Conservation (phyloP, 257 asterid genomes). For the Cinchona pubescens region DNA sequence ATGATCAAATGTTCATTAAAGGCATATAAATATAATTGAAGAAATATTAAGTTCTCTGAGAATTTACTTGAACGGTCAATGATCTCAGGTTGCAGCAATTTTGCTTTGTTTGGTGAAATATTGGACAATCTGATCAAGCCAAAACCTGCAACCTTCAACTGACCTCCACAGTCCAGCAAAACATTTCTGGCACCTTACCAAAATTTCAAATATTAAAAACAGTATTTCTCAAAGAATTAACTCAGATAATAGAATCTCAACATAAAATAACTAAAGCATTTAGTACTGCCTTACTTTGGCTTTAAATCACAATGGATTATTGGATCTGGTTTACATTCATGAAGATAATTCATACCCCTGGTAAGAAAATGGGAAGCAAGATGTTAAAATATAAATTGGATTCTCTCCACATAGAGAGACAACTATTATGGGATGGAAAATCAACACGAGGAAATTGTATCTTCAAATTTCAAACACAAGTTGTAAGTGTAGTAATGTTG, state of each 20-base stretch:
- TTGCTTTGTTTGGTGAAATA: constrained; percentile 76
- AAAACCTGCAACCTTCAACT: constrained; percentile 90
- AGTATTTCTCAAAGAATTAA: constrained; percentile 17
- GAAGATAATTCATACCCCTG: constrained; percentile 99
- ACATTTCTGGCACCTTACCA: constrained; percentile 99
- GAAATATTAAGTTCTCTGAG: not conserved
- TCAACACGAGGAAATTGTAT: not conserved
- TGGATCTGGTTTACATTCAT: constrained; percentile 95
- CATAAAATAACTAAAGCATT: constrained; percentile 43
- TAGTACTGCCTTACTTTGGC: constrained; percentile 95
- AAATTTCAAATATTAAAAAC: constrained; percentile 61
- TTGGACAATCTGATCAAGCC: constrained; percentile 62
- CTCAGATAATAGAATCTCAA: constrained; percentile 4
- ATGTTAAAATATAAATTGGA: constrained; percentile 6
- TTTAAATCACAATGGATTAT: constrained; percentile 82
- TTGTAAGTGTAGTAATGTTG: constrained; percentile 6
- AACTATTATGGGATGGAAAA: not conserved
- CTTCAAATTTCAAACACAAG: not conserved
- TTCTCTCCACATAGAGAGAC: not conserved
- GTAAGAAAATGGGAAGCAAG: constrained; percentile 16
- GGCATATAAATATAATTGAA: not conserved
- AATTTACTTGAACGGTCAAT: constrained; percentile 80
- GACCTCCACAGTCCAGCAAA: constrained; percentile 99
- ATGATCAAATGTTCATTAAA: not conserved
- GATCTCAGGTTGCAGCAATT: constrained; percentile 60